Percentiles rank a stretch among this genome's conserved stretches.
These are phyloP conservation scores for Dictyostelium capitatum DNA, from an alignment of 78 protist genomes.

Conservation along the genomic window DNA sequence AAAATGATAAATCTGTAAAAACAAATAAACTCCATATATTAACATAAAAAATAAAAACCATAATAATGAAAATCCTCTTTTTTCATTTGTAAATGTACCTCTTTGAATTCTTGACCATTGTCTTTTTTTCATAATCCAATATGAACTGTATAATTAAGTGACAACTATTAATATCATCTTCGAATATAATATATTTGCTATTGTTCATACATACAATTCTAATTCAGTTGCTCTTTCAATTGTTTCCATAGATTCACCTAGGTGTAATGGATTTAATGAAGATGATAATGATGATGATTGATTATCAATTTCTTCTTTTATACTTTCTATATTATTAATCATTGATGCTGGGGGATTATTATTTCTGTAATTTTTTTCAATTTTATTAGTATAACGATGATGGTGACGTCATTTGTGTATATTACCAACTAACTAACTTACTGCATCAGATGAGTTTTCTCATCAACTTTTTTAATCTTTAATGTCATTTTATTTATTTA, in stretches of 20 bases:
- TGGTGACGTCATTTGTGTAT: neutral
- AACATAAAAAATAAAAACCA: conserved; percentile 67
- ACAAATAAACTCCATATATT: conserved; percentile 54
- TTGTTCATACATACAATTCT: conserved; percentile 46
- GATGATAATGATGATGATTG: neutral
- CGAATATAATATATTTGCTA: neutral
- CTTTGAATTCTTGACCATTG: conserved; percentile 84
- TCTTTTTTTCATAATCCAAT: conserved; percentile 82
- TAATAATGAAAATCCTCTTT: conserved; percentile 64
- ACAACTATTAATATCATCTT: neutral
- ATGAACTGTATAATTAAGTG: conserved; percentile 23
- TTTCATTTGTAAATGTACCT: conserved; percentile 80
- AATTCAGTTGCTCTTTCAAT: conserved; percentile 48
- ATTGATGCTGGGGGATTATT: neutral
- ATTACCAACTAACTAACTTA: too few species aligned
- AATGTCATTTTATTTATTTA: neutral
- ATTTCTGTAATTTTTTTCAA: neutral
- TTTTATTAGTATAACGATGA: neutral
- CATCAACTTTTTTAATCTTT: conserved; percentile 17
- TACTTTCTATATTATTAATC: neutral
- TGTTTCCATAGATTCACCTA: conserved; percentile 27
- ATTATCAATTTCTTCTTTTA: neutral
- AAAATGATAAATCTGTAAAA: conserved; percentile 68
- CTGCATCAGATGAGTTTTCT: conserved; percentile 35
- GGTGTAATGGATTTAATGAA: neutral